Evolutionary conservation across 352 stramenopile species (phyloP).

Genomic region (Thalassiosira sp.): DNA sequence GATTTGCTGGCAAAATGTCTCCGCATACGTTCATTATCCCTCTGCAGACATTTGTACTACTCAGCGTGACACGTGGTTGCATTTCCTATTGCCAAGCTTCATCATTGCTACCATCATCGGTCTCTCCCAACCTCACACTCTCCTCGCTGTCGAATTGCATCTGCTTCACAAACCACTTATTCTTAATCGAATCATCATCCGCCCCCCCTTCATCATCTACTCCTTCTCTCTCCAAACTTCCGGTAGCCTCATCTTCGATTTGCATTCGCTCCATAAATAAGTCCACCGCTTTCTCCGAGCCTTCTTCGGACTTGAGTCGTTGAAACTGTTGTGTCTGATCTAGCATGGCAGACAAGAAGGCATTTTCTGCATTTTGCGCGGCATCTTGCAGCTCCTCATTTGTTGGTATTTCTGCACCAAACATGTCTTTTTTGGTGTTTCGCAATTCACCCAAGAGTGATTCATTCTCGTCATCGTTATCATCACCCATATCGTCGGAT

Average conservation of each 20-base stretch:
- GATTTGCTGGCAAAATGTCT: no score
- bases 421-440: conserved; percentile 12
- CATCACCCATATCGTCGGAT: not conserved
- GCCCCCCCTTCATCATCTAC: not conserved
- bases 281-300: conserved; percentile 24
- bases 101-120: not conserved
- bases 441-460: conserved; percentile 1
- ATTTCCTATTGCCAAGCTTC: not conserved
- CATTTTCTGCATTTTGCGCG: conserved; percentile 38
- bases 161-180: not conserved
- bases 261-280: conserved; percentile 30
- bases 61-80: no score
- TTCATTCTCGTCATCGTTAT: conserved; percentile 8
- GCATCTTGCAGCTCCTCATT: conserved; percentile 23
- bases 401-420: conserved; percentile 29
- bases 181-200: not conserved
- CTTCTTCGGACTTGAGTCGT: conserved; percentile 33
- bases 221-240: not conserved
- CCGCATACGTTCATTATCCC: no score
- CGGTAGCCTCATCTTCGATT: conserved; percentile 6
- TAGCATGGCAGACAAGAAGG: conserved; percentile 51
- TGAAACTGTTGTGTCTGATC: conserved; percentile 41
- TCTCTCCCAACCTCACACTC: not conserved
- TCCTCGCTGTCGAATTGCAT: not conserved
- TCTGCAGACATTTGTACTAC: no score